Base-by-base conservation (phyloP, 345 rosid genomes). In the Citropsis articulata region DNA sequence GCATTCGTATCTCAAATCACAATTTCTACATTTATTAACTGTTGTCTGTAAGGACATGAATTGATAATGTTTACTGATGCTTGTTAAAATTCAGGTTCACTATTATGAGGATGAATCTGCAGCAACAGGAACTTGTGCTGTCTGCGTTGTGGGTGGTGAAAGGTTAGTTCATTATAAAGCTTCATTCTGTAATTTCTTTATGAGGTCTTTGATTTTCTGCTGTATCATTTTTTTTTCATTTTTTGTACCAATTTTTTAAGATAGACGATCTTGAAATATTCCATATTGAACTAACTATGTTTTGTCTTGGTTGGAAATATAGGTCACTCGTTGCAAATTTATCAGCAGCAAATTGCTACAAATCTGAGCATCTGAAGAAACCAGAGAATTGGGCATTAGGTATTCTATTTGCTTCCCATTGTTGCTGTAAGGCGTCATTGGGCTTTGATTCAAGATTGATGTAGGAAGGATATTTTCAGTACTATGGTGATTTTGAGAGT, bases 351-450 rank as follows among this genome's bases (percentile, higher is more conserved):
- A 94, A 96, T 77, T 96, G 98, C 82, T 96, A 94, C 90, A 92
- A 96, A 84, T 83, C 90, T 77, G 98, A 96, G 69, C 99, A 94
- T 78, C 78, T 96, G 85, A 96, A 91, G 84, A 87, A 74, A 83
- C 96, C 96, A 36, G 99, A 94, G 83, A 97, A 93, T 80, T 97
- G 98, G 99, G 97, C 92, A 27, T 80, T 97, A 10, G 99, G 99
- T 96, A 91, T n/a, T 24, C 9, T 71, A 18, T 40, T 18, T 33
- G 65, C 55, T 66, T 76, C 68, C 60, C 21, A 19, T 71, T 53
- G 57, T 53, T 53, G 57, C 21, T 18, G 21, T 16, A 53, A 7
- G 57, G 7, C 22, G 1, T 53, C 7, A 53, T 16, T 16, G 21
- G 57, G 57, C 22, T 53, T 53, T 53, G 57, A 53, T 53, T 18